Evolutionary conservation across 257 asterid genomes (phyloP), one percentile per base, ranked within the genome.

Genomic region (Asclepias syriaca): DNA sequence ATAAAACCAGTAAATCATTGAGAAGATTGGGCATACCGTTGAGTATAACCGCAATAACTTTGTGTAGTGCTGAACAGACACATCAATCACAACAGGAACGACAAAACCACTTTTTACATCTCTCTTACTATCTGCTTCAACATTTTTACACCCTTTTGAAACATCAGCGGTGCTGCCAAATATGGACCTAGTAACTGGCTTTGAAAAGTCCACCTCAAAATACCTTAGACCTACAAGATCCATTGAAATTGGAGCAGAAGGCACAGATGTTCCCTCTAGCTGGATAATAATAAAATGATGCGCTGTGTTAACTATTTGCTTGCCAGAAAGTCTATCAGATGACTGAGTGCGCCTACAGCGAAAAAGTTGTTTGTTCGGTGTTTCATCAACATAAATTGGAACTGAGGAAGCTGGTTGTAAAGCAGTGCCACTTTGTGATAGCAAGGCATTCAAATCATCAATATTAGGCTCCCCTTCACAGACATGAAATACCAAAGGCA

Each of bases 201-300:
- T 88, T 61, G 92, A 91, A 81, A 94, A 90, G 74, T 89, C 93
- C 43, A 87, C 95, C 75, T 91, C 99, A 71, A 94, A 91, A 90
- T 87, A 94, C 82, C 91, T 87, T 61, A 87, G 91, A 65, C 99
- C 97, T 46, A 88, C 97, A 81, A 91, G 97, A 85, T 94, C 99
- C 96, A 94, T 89, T 60, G 99, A 94, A 81, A 94, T 85, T 71
- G 96, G 97, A 77, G 84, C 69, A 68, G 97, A 91, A 40, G 96
- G 90, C 57, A 74, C 55, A 65, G 96, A 85, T 73, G 96, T 84
- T 74, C 96, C 99, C 85, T 94, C 97, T 72, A 94, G 83, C 72
- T 89, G 97, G 81, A 94, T 82, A 78, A 84, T 80, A 68, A 91
- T 90, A 80, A 87, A 89, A 66, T 87, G 85, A 81, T 89, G 96